phyloP scores from a whole-genome alignment of 192 early-diverging fungal species.

The Coemansia umbellata region DNA sequence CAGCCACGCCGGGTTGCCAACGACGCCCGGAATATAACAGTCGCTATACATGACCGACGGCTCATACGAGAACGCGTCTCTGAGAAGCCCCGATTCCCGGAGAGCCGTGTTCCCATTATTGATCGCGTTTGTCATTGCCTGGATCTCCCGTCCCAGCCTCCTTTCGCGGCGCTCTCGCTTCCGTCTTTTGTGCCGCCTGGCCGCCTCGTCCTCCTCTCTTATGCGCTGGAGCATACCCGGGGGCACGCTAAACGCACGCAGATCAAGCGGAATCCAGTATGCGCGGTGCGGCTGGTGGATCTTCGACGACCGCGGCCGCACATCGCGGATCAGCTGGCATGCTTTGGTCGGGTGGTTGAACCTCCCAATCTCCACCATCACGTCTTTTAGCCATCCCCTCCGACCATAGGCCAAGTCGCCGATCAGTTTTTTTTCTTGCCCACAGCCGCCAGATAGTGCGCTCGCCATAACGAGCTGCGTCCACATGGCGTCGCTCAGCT shows the following conservation, averaged over 20 bases:
- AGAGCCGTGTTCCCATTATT: slow-evolving; percentile 15
- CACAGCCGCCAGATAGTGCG: slow-evolving; percentile 9
- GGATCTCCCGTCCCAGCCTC: slow-evolving; percentile 14
- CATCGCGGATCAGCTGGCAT: slow-evolving; percentile 32
- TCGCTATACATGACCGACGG: slow-evolving; percentile 4
- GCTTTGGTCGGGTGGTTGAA: slow-evolving; percentile 39
- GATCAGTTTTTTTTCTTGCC: slow-evolving; percentile 16
- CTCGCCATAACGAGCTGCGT: slow-evolving; percentile 8
- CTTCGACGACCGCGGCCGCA: slow-evolving; percentile 22
- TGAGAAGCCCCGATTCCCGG: slow-evolving; percentile 20
- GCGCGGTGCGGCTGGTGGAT: slow-evolving; percentile 40
- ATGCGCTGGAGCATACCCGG: slow-evolving; percentile 16
- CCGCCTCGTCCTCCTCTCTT: slow-evolving; percentile 11
- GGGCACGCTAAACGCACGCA: slow-evolving; percentile 27
- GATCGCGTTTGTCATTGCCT: slow-evolving; percentile 14
- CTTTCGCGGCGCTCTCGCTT: slow-evolving; percentile 3
- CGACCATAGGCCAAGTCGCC: slow-evolving; percentile 47
- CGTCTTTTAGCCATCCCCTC: slow-evolving; percentile 31
- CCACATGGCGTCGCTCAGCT: slow-evolving; percentile 29
- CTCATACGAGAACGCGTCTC: slow-evolving; percentile 30
- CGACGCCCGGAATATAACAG: slow-evolving; percentile 15
- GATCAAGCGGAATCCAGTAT: slow-evolving; percentile 39
- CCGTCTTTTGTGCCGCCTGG: neutral
- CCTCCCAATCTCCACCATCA: slow-evolving; percentile 17
- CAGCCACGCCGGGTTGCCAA: slow-evolving; percentile 40